phyloP scores from a whole-genome alignment of 139 green algal genomes.

The Spirogloea muscicola region DNA sequence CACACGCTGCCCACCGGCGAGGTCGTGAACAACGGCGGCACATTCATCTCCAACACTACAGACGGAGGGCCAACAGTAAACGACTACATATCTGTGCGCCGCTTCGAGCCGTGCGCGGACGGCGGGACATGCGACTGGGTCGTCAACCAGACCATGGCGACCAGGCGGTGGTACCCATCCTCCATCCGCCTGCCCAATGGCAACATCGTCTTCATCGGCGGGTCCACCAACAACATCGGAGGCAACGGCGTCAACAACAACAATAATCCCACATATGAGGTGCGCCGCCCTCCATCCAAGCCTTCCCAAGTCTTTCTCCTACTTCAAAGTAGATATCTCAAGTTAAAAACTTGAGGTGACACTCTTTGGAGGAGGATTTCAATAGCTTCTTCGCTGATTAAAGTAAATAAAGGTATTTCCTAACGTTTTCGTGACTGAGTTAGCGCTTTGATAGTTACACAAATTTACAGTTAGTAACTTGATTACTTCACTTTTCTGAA shows the following conservation, averaged over 20 bases:
- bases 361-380: not conserved
- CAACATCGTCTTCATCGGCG: conserved; percentile 1
- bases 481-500: too few species aligned
- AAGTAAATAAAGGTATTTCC: too few species aligned
- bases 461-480: too few species aligned
- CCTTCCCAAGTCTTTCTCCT: not conserved
- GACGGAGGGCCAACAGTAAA: not conserved
- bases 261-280: conserved; percentile 14
- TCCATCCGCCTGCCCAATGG: conserved; percentile 3
- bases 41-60: not conserved
- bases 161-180: conserved; percentile 11
- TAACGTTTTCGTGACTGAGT: too few species aligned
- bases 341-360: not conserved
- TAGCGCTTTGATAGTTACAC: too few species aligned
- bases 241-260: conserved; percentile 6
- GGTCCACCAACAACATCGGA: not conserved
- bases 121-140: not conserved
- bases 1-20: not conserved
- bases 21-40: conserved; percentile 7
- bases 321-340: not conserved
- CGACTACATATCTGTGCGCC: conserved; percentile 1
- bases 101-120: not conserved
- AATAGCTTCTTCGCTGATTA: too few species aligned
- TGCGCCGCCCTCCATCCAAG: not conserved
- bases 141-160: not conserved